phyloP scores from a whole-genome alignment of 2,329 filamentous ascomycete species.

The Falciphora oryzae region DNA sequence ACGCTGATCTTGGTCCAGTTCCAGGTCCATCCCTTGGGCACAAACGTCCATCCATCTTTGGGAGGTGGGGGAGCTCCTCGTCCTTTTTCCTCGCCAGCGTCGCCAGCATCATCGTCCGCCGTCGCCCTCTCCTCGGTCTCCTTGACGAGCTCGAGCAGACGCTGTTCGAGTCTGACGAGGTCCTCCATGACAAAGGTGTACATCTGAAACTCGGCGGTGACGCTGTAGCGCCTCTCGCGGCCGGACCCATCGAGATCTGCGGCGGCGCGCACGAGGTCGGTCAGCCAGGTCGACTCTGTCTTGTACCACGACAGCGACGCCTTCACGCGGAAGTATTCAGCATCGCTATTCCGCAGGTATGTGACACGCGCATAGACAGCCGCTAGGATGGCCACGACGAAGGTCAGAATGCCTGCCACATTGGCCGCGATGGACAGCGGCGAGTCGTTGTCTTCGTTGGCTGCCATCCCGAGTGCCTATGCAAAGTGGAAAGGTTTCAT shows the following conservation, averaged over 20 bases:
- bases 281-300: conserved; percentile 40
- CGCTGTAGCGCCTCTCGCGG: conserved; percentile 11
- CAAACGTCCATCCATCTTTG: conserved; percentile 27
- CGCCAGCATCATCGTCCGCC: conserved; percentile 16
- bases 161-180: conserved; percentile 35
- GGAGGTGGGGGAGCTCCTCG: too few relatives aligned
- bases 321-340: conserved; percentile 42
- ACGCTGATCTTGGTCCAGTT: conserved; percentile 28
- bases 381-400: conserved; percentile 38
- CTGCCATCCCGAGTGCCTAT: not conserved
- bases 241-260: conserved; percentile 18
- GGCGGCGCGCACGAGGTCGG: conserved; percentile 31
- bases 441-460: conserved; percentile 27
- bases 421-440: conserved; percentile 39
- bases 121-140: conserved; percentile 32
- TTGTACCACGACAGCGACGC: conserved; percentile 42
- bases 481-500: not conserved
- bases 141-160: conserved; percentile 37
- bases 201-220: conserved; percentile 38
- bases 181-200: conserved; percentile 43
- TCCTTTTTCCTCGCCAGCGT: conserved; percentile 14
- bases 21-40: conserved; percentile 30
- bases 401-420: conserved; percentile 40
- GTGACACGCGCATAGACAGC: conserved; percentile 37
- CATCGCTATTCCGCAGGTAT: conserved; percentile 39